Conservation (phyloP, 1,139 yeast species). For the Meyerozyma guilliermondii region DNA sequence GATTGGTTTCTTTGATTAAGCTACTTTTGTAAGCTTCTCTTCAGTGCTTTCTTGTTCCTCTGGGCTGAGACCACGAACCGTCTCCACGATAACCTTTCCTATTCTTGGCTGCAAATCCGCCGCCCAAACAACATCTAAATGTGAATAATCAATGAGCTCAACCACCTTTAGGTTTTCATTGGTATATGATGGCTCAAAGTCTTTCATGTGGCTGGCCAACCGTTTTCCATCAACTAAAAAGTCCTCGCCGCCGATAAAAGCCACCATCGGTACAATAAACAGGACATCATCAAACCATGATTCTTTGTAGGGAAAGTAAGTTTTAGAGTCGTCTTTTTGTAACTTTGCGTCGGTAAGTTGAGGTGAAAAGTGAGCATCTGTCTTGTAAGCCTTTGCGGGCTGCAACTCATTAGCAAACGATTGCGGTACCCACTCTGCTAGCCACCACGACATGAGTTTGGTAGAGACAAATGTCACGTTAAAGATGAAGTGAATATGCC, state of each 20-base stretch:
- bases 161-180: conserved; percentile 31
- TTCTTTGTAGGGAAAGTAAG: conserved; percentile 46
- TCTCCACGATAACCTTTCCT: conserved; percentile 10
- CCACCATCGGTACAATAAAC: conserved; percentile 47
- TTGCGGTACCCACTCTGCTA: conserved; percentile 39
- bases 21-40: too few relatives aligned
- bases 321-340: conserved; percentile 37
- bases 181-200: conserved; percentile 42
- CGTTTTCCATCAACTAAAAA: conserved; percentile 61
- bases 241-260: conserved; percentile 62
- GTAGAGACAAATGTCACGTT: conserved; percentile 83
- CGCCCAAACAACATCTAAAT: conserved; percentile 55
- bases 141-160: conserved; percentile 45
- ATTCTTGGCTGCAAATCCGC: conserved; percentile 31
- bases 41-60: too few relatives aligned
- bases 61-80: background rate
- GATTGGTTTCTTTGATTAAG: too few relatives aligned
- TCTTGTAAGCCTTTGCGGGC: conserved; percentile 26
- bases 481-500: conserved; percentile 73
- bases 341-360: conserved; percentile 3
- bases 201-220: conserved; percentile 46
- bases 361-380: conserved; percentile 21
- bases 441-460: conserved; percentile 90
- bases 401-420: conserved; percentile 39
- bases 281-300: conserved; percentile 49